A percentile compares a stretch with the other conserved stretches of the same genome.
These are phyloP conservation scores for Boletus patriciae DNA, from an alignment of 768 basidiomycete species.

Conservation along the genomic window DNA sequence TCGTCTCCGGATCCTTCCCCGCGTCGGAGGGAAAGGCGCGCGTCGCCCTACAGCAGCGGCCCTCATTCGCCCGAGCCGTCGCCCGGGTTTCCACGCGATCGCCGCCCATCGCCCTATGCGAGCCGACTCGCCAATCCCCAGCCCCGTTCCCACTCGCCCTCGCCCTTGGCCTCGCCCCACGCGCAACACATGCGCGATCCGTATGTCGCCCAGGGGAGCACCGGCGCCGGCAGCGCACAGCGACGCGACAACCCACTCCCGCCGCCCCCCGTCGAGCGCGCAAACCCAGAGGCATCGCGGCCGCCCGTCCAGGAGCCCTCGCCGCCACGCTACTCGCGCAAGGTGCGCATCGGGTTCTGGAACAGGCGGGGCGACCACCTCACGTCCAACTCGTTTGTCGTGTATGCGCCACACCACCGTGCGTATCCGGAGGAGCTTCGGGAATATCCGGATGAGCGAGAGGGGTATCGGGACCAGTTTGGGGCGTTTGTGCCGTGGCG, in stretches of 20 bases:
- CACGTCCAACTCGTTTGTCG: conserved; percentile 53
- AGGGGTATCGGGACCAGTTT: conserved; percentile 57
- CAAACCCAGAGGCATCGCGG: conserved; percentile 23
- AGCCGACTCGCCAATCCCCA: conserved; percentile 4
- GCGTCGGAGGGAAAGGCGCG: conserved; percentile 23
- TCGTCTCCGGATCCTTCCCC: conserved; percentile 32
- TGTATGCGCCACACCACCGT: conserved; percentile 58
- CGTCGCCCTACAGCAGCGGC: conserved; percentile 21
- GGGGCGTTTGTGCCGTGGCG: conserved; percentile 45
- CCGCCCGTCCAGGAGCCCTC: conserved; percentile 31
- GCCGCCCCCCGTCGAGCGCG: conserved; percentile 29
- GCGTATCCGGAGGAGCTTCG: conserved; percentile 63
- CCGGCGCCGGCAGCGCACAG: neutral
- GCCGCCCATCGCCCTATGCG: conserved; percentile 23
- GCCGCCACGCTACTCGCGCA: conserved; percentile 31
- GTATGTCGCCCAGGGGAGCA: neutral
- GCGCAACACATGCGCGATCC: conserved; percentile 9
- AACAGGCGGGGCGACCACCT: conserved; percentile 76
- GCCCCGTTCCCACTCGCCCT: conserved; percentile 11
- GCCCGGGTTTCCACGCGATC: conserved; percentile 27
- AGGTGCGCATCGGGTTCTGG: conserved; percentile 63
- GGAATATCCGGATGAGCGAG: conserved; percentile 54
- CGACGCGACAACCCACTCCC: conserved; percentile 33
- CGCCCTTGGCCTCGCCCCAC: conserved; percentile 16
- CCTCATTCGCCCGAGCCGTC: conserved; percentile 29